Percentiles rank a stretch among this genome's conserved stretches.
phyloP scores from a whole-genome alignment of 306 rosid species.

The Vigna radiata region DNA sequence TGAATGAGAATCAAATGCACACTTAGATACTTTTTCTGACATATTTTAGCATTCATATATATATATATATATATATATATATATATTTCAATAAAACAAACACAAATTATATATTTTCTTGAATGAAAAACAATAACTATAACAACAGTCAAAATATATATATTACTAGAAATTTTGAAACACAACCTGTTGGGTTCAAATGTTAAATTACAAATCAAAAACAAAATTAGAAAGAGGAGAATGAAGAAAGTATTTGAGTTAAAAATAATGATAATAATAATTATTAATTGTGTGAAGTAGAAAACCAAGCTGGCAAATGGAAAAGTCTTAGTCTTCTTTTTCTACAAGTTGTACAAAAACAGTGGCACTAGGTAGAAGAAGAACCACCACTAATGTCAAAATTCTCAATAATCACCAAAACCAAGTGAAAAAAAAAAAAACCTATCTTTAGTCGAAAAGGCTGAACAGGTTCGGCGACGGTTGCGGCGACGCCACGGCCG shows the following conservation, averaged over 20 bases:
- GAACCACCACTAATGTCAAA: slow-evolving; percentile 22
- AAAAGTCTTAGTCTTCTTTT: not conserved
- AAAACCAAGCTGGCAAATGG: not conserved
- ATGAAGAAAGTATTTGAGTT: not conserved
- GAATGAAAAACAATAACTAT: not conserved
- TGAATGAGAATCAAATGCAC: not conserved
- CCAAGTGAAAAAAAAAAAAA: not conserved
- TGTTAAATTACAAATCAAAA: not conserved
- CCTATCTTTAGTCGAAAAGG: slow-evolving; percentile 50
- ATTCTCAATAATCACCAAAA: slow-evolving; percentile 7
- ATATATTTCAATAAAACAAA: not conserved
- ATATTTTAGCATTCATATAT: not conserved
- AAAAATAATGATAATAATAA: not conserved
- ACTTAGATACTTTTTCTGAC: not conserved
- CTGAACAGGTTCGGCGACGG: slow-evolving; percentile 60
- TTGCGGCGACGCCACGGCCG: slow-evolving; percentile 54
- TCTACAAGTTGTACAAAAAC: not conserved
- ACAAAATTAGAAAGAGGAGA: not conserved
- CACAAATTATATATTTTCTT: not conserved
- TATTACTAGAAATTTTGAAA: not conserved
- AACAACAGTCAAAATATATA: not conserved
- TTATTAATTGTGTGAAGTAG: not conserved
- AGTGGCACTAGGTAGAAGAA: not conserved
- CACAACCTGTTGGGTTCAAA: not conserved
- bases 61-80: too few relatives aligned